Conservation (phyloP, 2,329 filamentous ascomycete genomes). For the Xylaria sp. region DNA sequence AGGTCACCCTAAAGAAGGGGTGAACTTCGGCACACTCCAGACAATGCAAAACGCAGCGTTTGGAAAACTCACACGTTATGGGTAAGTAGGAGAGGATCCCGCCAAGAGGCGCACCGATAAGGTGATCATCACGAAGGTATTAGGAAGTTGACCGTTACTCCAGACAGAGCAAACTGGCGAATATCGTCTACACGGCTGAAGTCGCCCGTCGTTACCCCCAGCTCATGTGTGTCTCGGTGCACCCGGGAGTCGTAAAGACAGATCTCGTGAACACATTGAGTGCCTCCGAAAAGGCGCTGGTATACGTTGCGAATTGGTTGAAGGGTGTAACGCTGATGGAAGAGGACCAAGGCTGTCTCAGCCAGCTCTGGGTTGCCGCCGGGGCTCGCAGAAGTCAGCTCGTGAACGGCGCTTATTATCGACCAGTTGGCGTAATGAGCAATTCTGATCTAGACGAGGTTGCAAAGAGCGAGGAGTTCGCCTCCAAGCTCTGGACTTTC, state of each 20-base stretch:
- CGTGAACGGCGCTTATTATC: constrained; percentile 46
- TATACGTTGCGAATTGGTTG: constrained; percentile 27
- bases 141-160: constrained; percentile 38
- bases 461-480: constrained; percentile 40
- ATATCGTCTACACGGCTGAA: constrained; percentile 38
- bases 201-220: constrained; percentile 36
- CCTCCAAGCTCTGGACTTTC: constrained; percentile 44
- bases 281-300: constrained; percentile 21
- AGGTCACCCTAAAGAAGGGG: constrained; percentile 29
- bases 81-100: constrained; percentile 22
- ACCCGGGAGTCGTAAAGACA: constrained; percentile 40
- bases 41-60: constrained; percentile 32
- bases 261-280: constrained; percentile 32
- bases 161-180: constrained; percentile 44
- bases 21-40: constrained; percentile 36
- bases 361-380: constrained; percentile 49
- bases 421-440: constrained; percentile 42
- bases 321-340: constrained; percentile 24
- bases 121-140: background rate
- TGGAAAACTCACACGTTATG: constrained; percentile 36
- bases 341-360: constrained; percentile 46
- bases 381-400: constrained; percentile 36
- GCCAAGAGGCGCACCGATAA: background rate
- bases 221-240: constrained; percentile 34
- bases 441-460: constrained; percentile 34